Conservation (phyloP, 371 early-diverging fungal genomes). For the Choanephora cucurbitarum region DNA sequence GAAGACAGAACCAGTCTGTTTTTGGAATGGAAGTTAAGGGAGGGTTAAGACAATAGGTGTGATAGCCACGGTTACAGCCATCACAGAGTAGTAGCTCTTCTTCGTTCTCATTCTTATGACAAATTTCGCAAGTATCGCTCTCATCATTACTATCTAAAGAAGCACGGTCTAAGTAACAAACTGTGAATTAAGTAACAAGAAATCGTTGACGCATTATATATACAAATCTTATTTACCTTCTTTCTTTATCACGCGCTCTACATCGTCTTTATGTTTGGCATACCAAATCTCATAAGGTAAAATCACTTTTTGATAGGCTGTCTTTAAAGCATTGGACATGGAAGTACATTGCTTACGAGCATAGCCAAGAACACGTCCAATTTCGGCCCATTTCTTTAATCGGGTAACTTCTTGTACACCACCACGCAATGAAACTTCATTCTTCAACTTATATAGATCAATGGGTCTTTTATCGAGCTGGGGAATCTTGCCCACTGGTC, state of each 20-base stretch:
- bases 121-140: slow-evolving; percentile 62
- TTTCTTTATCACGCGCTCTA: slow-evolving; percentile 17
- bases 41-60: slow-evolving; percentile 80
- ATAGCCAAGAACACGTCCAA: slow-evolving; percentile 79
- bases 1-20: slow-evolving; percentile 87
- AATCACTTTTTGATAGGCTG: slow-evolving; percentile 76
- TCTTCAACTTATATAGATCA: slow-evolving; percentile 82
- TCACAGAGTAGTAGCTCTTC: slow-evolving; percentile 83
- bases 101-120: slow-evolving; percentile 57
- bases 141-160: not conserved
- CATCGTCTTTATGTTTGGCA: slow-evolving; percentile 20
- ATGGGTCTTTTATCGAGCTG: slow-evolving; percentile 83
- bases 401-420: slow-evolving; percentile 82
- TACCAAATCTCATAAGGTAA: slow-evolving; percentile 84
- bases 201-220: slow-evolving; percentile 1
- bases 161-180: not conserved
- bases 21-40: slow-evolving; percentile 66
- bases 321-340: slow-evolving; percentile 83
- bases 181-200: not conserved
- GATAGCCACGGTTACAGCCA: slow-evolving; percentile 84
- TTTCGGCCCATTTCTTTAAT: slow-evolving; percentile 89
- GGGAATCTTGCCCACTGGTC: slow-evolving; percentile 75
- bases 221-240: slow-evolving; percentile 12
- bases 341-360: slow-evolving; percentile 79
- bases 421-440: slow-evolving; percentile 80